Conservation (phyloP, 352 stramenopile genomes). For the Phytophthora sp. region DNA sequence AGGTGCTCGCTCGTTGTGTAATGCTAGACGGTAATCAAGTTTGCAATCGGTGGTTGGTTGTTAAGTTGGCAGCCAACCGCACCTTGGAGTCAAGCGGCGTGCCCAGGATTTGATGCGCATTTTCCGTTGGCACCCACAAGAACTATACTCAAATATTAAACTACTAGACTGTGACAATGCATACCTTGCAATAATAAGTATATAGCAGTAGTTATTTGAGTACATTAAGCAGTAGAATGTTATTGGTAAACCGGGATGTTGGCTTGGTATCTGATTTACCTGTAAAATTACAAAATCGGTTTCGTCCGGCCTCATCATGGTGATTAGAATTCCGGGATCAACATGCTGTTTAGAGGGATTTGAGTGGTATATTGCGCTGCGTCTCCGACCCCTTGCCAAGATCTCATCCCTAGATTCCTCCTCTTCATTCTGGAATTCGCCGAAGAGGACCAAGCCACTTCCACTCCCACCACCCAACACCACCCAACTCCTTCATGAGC, state of each 20-base stretch:
- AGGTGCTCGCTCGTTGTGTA: not conserved
- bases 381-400: slow-evolving; percentile 22
- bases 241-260: too few species aligned
- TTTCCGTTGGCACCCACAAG: slow-evolving; percentile 17
- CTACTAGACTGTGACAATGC: not conserved
- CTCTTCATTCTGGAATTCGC: slow-evolving; percentile 57
- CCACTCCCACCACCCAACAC: too few species aligned
- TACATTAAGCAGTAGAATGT: not conserved
- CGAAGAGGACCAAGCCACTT: slow-evolving; percentile 28
- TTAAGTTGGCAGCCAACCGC: too few species aligned
- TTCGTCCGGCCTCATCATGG: slow-evolving; percentile 27
- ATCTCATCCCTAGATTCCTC: too few species aligned
- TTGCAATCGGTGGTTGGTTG: too few species aligned
- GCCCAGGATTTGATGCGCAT: slow-evolving; percentile 25
- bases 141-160: slow-evolving; percentile 22
- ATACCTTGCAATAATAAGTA: not conserved
- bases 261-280: not conserved
- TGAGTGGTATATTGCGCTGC: slow-evolving; percentile 18
- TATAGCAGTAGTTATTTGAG: not conserved
- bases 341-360: slow-evolving; percentile 37
- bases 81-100: slow-evolving; percentile 12
- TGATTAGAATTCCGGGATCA: slow-evolving; percentile 36
- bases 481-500: slow-evolving; percentile 57
- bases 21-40: too few species aligned
- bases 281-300: slow-evolving; percentile 8